phyloP scores from a whole-genome alignment of 345 rosid species.

The Populus alba region DNA sequence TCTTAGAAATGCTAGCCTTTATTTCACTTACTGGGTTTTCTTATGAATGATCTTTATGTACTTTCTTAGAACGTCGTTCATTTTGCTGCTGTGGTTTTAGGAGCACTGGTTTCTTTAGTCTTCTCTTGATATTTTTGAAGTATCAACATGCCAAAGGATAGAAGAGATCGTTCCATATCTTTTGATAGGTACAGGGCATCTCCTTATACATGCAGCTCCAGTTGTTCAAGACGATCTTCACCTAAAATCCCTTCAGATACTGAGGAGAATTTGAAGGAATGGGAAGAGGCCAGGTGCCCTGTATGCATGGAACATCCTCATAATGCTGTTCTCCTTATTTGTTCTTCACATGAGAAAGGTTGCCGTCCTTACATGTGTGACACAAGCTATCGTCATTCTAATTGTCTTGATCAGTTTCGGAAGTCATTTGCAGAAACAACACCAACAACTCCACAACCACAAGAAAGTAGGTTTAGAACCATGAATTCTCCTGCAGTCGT shows the following conservation, averaged over 20 bases:
- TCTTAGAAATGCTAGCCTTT: neutral
- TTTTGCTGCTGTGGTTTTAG: neutral
- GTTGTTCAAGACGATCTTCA: conserved; percentile 36
- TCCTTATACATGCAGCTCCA: conserved; percentile 60
- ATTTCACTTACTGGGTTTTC: neutral
- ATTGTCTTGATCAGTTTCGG: conserved; percentile 87
- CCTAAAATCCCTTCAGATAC: conserved; percentile 44
- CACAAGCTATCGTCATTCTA: conserved; percentile 94
- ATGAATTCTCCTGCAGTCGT: conserved; percentile 18
- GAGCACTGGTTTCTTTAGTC: neutral
- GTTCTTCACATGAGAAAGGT: conserved; percentile 88
- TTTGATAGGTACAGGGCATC: conserved; percentile 58
- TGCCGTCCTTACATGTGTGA: conserved; percentile 98
- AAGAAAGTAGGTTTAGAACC: conserved; percentile 27
- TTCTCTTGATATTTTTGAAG: neutral
- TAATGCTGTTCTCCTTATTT: conserved; percentile 85
- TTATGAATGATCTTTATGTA: neutral
- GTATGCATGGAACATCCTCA: conserved; percentile 99
- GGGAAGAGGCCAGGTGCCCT: conserved; percentile 96
- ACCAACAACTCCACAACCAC: conserved; percentile 26
- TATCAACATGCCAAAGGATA: conserved; percentile 78
- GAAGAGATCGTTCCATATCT: conserved; percentile 72
- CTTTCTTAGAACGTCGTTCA: neutral
- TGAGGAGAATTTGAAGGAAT: conserved; percentile 67
- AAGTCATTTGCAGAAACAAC: conserved; percentile 56